phyloP scores from a whole-genome alignment of 1,139 yeast genomes.

The Yamadazyma epiphylla region DNA sequence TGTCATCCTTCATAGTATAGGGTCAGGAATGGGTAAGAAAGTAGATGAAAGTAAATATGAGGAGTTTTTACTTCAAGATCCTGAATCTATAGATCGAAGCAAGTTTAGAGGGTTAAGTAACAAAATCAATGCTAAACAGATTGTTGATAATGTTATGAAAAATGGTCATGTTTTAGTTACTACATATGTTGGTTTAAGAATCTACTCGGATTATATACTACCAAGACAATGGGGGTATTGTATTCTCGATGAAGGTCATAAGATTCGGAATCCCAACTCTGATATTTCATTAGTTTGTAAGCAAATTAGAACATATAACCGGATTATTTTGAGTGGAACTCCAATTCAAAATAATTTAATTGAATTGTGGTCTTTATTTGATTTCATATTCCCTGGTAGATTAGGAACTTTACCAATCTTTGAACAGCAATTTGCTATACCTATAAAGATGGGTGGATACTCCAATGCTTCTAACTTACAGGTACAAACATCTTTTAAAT shows the following conservation, averaged over 20 bases:
- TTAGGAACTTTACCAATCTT: slow-evolving; percentile 93
- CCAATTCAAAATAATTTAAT: slow-evolving; percentile 91
- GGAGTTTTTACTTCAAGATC: slow-evolving; percentile 42
- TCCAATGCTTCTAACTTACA: slow-evolving; percentile 96
- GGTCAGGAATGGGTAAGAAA: slow-evolving; percentile 69
- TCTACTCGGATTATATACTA: slow-evolving; percentile 68
- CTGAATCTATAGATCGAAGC: slow-evolving; percentile 28
- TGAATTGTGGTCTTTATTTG: slow-evolving; percentile 93
- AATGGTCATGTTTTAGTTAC: slow-evolving; percentile 85
- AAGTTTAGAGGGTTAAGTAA: slow-evolving; percentile 23
- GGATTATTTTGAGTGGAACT: slow-evolving; percentile 89
- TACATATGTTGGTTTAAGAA: slow-evolving; percentile 84
- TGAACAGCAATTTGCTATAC: slow-evolving; percentile 86
- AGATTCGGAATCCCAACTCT: slow-evolving; percentile 90
- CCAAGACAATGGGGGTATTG: slow-evolving; percentile 84
- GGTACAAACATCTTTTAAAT: slow-evolving; percentile 93
- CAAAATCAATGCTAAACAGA: slow-evolving; percentile 40
- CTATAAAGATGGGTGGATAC: slow-evolving; percentile 96
- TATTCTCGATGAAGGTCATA: slow-evolving; percentile 93
- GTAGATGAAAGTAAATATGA: slow-evolving; percentile 50
- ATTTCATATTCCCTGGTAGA: slow-evolving; percentile 91
- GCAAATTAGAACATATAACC: slow-evolving; percentile 72
- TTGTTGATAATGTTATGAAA: slow-evolving; percentile 47
- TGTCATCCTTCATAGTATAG: slow-evolving; percentile 85
- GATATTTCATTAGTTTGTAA: slow-evolving; percentile 85